Evolutionary conservation across 768 basidiomycete species (phyloP), one percentile per base, ranked within the genome.

Genomic region (Holtermanniella nyarrowii): DNA sequence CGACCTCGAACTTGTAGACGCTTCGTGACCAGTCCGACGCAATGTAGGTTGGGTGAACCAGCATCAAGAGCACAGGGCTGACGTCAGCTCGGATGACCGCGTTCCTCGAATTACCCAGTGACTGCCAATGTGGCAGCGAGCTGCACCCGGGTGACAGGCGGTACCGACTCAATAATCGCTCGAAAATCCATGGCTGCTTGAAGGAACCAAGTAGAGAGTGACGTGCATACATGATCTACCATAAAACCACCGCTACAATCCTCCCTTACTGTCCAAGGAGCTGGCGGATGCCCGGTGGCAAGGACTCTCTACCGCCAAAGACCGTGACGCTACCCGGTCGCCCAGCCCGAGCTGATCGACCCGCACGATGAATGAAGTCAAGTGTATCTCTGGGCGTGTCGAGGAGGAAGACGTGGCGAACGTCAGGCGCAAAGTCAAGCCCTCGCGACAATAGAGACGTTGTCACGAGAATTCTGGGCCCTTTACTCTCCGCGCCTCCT

Each of bases 341-440:
- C 3, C 72, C 73, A 2, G 86, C 87, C 25, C 88, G 74, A 1
- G 82, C 88, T 0, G 85, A 78, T 44, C 90, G 74, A 14, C 90
- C 90, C 0, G 90, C 90, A 3, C 90, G 82, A 72, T 95, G 90
- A 54, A 95, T 69, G 67, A 93, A 91, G 69, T 95, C 90, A 37
- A 91, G 78, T 77, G 85, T 85, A 66, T 88, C 91, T 58, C 85
- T 75, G 18, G 90, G 89, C 63, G 85, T 81, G 59, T 93, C 90
- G 21, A 86, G 77, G 57, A 93, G 83, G 68, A 95, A 84, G 2
- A 93, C 85, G 61, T 90, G 82, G 55, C 78, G 77, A 59, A 93
- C 80, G n/a, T 52, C 44, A 0, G 87, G 82, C 13, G 81, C 75
- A 62, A 95, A 95, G 69, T 95, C 90, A 1, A 93, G 78, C 1